Evolutionary conservation across 495 filamentous ascomycete species (phyloP).

Genomic region (Aspergillus incahuasiensis): DNA sequence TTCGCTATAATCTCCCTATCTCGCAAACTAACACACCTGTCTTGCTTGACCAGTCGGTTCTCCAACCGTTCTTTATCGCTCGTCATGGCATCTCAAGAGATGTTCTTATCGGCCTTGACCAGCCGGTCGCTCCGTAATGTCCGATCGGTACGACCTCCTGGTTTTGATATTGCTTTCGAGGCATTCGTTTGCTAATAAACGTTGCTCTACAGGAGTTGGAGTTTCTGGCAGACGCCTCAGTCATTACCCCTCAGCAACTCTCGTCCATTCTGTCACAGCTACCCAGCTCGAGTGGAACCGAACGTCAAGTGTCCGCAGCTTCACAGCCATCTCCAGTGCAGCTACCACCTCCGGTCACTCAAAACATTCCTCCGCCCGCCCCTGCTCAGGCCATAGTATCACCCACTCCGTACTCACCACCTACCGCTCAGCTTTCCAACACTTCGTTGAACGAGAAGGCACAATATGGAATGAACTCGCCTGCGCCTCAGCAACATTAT

Average conservation of each 20-base stretch:
- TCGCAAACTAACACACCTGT: background rate
- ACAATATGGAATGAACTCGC: conserved; percentile 21
- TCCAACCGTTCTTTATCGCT: conserved; percentile 3
- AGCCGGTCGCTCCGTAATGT: conserved; percentile 82
- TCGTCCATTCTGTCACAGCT: conserved; percentile 68
- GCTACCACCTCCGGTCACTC: conserved; percentile 23
- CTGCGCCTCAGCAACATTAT: conserved; percentile 38
- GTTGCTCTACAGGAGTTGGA: conserved; percentile 71
- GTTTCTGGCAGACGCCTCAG: conserved; percentile 70
- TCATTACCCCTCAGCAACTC: conserved; percentile 67
- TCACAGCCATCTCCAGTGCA: conserved; percentile 24
- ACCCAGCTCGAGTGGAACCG: conserved; percentile 55
- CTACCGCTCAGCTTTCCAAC: conserved; percentile 44
- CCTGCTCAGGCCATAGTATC: conserved; percentile 31
- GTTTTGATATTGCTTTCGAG: background rate
- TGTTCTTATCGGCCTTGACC: conserved; percentile 49
- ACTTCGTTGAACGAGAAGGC: conserved; percentile 50
- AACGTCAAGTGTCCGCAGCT: conserved; percentile 32
- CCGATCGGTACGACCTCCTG: conserved; percentile 60
- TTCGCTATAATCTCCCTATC: background rate
- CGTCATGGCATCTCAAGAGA: conserved; percentile 37
- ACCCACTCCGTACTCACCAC: conserved; percentile 38
- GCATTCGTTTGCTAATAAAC: background rate
- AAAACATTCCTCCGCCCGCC: conserved; percentile 31
- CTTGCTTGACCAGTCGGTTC: background rate